Base-by-base conservation (phyloP, 2,329 filamentous ascomycete species). In the Alternaria sp. region DNA sequence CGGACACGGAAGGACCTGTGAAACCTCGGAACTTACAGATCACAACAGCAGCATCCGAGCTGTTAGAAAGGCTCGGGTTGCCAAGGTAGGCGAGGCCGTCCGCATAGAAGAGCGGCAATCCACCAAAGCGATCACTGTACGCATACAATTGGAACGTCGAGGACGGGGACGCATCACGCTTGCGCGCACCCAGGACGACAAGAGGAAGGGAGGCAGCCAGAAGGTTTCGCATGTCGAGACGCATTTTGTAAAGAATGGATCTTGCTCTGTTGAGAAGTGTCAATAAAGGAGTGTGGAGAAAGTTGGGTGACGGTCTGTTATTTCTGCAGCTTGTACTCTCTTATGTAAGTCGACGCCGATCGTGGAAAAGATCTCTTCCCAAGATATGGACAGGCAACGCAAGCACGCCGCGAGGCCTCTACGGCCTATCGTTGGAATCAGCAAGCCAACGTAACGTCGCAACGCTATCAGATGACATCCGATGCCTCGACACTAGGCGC, bases 91-190 rank as follows among this genome's bases (percentile, higher is more conserved):
- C 54, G 20, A 56, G 34, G 16, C 68, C 64, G n/a, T 61, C 59
- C 9, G 51, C 57, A 52, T 60, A 63, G 51, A 69, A 66, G 27
- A 70, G 14, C 8, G 62, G 52, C 14, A 64, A 56, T 8, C 68
- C 68, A 25, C 68, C 66, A 11, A 69, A 38, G 12, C 43, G 34
- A 2, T 57, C 36, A 11, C 62, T 57, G 45, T 70, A 70, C n/a
- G 55, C 68, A 27, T 59, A 70, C 4, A 70, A 54, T 43, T 64
- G 52, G 45, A 69, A 69, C 0, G 46, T 30, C 10, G 54, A 10
- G 4, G 34, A 28, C 5, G 52, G 7, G 43, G 45, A 40, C 8
- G 34, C 44, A 16, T 49, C 45, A 8, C 45, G 54, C 45, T 56
- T 56, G 14, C 32, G 44, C n/a, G 54, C 44, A 2, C 54, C 54